Evolutionary conservation across 1,139 yeast species (phyloP).

Genomic region (Candida tropicalis): DNA sequence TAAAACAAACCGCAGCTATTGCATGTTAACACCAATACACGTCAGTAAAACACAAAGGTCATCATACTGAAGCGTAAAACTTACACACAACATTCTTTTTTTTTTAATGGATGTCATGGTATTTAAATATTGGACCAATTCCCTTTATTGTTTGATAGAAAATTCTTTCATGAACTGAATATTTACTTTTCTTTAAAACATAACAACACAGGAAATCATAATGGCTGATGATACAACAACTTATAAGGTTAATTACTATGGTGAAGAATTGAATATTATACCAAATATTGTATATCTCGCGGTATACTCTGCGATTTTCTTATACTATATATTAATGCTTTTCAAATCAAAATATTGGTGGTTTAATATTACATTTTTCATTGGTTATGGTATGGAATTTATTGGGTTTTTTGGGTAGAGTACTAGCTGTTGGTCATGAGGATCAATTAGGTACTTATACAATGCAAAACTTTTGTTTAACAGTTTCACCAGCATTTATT

Average conservation of each 20-base stretch:
- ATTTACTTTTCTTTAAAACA: too few relatives aligned
- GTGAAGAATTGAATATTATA: constrained; percentile 24
- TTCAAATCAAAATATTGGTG: constrained; percentile 29
- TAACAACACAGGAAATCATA: too few relatives aligned
- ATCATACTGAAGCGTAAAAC: too few relatives aligned
- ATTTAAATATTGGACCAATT: too few relatives aligned
- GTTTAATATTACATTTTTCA: constrained; percentile 32
- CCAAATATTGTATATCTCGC: constrained; percentile 35
- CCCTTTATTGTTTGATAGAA: too few relatives aligned
- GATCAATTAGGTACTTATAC: constrained; percentile 46
- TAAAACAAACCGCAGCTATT: too few relatives aligned
- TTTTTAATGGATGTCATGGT: too few relatives aligned
- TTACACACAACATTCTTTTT: too few relatives aligned
- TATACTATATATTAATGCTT: constrained; percentile 23
- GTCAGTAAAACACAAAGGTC: too few relatives aligned
- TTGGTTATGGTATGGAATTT: constrained; percentile 37
- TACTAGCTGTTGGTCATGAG: constrained; percentile 40
- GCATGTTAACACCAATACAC: too few relatives aligned
- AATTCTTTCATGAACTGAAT: constrained; percentile 28
- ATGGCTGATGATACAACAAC: too few relatives aligned
- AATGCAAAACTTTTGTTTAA: constrained; percentile 67
- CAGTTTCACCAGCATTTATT: constrained; percentile 83
- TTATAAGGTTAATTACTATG: constrained; percentile 23
- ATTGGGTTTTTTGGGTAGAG: constrained; percentile 74
- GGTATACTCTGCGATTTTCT: constrained; percentile 27